Evolutionary conservation across 306 rosid species (phyloP).

Genomic region (Vachellia collinsii): DNA sequence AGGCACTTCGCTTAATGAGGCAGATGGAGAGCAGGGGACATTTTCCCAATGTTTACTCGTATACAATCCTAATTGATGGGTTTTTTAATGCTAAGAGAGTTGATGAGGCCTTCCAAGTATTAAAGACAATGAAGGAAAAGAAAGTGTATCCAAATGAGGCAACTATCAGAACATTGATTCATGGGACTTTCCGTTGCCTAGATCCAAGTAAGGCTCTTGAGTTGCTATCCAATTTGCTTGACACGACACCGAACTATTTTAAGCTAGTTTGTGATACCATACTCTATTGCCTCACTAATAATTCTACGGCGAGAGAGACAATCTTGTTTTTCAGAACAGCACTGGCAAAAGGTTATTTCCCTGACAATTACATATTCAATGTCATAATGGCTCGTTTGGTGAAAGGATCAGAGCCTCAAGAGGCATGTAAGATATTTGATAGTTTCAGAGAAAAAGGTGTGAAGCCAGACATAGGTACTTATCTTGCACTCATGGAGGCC

Average conservation of each 20-base stretch:
- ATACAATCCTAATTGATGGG: slow-evolving; percentile 78
- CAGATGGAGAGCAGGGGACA: slow-evolving; percentile 76
- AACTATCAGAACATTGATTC: slow-evolving; percentile 74
- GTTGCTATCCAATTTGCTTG: slow-evolving; percentile 53
- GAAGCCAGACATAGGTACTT: slow-evolving; percentile 59
- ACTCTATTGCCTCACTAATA: slow-evolving; percentile 63
- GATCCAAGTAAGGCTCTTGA: slow-evolving; percentile 65
- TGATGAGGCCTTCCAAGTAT: slow-evolving; percentile 67
- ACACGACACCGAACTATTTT: slow-evolving; percentile 45
- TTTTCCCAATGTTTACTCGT: slow-evolving; percentile 77
- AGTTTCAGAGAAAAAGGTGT: slow-evolving; percentile 53
- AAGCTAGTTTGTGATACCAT: slow-evolving; percentile 70
- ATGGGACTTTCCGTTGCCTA: slow-evolving; percentile 69
- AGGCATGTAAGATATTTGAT: slow-evolving; percentile 54
- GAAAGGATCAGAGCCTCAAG: slow-evolving; percentile 57
- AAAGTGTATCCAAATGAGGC: slow-evolving; percentile 70
- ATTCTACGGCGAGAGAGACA: slow-evolving; percentile 63
- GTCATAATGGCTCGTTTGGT: slow-evolving; percentile 66
- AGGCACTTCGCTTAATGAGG: slow-evolving; percentile 73
- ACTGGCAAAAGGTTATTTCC: slow-evolving; percentile 58
- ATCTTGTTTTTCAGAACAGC: slow-evolving; percentile 51
- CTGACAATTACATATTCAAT: slow-evolving; percentile 60
- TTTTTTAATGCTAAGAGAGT: slow-evolving; percentile 75
- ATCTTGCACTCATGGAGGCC: slow-evolving; percentile 65
- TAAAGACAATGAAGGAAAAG: slow-evolving; percentile 72